phyloP scores from a whole-genome alignment of 371 early-diverging fungal species.

The Choanephora cucurbitarum region DNA sequence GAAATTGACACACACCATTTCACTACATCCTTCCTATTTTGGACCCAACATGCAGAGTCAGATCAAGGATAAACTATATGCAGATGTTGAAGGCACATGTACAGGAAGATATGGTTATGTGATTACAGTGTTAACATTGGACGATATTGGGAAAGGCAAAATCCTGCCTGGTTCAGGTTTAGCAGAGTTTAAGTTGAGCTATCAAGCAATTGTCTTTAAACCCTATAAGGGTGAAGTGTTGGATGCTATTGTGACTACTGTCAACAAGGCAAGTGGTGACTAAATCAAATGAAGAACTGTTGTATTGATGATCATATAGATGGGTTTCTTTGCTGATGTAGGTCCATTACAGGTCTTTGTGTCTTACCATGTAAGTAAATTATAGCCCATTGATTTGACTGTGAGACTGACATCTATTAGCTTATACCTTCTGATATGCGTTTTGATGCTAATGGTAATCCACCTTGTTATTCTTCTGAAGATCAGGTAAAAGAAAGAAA shows the following conservation, averaged over 20 bases:
- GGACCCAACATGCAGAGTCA: conserved; percentile 82
- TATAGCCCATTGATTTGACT: no score
- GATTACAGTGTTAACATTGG: conserved; percentile 83
- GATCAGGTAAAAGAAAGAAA: conserved; percentile 63
- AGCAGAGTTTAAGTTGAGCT: conserved; percentile 93
- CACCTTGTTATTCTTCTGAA: conserved; percentile 84
- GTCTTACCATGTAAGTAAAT: conserved; percentile 72
- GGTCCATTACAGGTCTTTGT: conserved; percentile 98
- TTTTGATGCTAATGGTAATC: conserved; percentile 86
- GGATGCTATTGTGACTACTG: conserved; percentile 93
- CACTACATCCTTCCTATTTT: conserved; percentile 91
- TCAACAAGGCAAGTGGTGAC: conserved; percentile 93
- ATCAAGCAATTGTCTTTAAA: conserved; percentile 97
- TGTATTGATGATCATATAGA: no score
- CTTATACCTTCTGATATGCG: conserved; percentile 87
- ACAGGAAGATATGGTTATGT: conserved; percentile 93
- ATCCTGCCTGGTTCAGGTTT: conserved; percentile 86
- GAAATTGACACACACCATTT: conserved; percentile 86
- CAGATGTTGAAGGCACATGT: conserved; percentile 96
- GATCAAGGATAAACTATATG: conserved; percentile 79
- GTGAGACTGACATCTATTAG: no score
- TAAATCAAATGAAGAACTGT: not conserved
- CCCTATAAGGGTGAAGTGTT: conserved; percentile 98
- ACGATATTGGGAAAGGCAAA: conserved; percentile 81
- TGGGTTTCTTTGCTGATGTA: conserved; percentile 97